A percentile compares a stretch with the other conserved stretches of the same genome.
Evolutionary conservation across 305 asterid genomes (phyloP).

Genomic region (Fraxinus platypoda): DNA sequence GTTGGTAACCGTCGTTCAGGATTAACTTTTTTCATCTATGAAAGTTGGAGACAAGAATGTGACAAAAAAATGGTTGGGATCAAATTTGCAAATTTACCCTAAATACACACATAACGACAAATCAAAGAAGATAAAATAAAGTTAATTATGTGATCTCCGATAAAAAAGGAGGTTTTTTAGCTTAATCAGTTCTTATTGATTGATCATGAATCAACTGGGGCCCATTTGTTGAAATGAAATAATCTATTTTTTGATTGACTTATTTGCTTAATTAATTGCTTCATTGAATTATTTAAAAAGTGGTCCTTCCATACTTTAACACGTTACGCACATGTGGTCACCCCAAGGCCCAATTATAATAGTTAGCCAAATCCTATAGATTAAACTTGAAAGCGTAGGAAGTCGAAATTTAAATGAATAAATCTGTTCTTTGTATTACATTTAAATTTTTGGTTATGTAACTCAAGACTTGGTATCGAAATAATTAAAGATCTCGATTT

Average conservation of each 20-base stretch:
- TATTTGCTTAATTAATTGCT: neutral
- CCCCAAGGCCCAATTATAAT: neutral
- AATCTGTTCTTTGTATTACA: neutral
- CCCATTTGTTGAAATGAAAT: neutral
- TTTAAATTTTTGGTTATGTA: neutral
- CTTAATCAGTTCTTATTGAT: conserved; percentile 13
- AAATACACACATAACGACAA: neutral
- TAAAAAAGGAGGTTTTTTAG: conserved; percentile 16
- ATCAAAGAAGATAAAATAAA: neutral
- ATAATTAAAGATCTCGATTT: neutral
- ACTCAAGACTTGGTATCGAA: neutral
- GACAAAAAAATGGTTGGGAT: neutral
- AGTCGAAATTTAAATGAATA: neutral
- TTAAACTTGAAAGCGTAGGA: neutral
- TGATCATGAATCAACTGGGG: neutral
- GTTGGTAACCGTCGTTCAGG: neutral
- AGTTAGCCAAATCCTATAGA: neutral
- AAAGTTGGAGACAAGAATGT: neutral
- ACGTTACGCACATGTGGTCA: neutral
- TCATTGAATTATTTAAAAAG: neutral
- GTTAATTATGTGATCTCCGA: conserved; percentile 17
- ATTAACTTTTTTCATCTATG: neutral
- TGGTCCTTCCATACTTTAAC: neutral
- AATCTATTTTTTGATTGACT: neutral
- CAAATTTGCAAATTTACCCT: neutral